Percentiles rank a stretch among this genome's conserved stretches.
phyloP scores from a whole-genome alignment of 768 basidiomycete genomes.

The Coprinellus micaceus region DNA sequence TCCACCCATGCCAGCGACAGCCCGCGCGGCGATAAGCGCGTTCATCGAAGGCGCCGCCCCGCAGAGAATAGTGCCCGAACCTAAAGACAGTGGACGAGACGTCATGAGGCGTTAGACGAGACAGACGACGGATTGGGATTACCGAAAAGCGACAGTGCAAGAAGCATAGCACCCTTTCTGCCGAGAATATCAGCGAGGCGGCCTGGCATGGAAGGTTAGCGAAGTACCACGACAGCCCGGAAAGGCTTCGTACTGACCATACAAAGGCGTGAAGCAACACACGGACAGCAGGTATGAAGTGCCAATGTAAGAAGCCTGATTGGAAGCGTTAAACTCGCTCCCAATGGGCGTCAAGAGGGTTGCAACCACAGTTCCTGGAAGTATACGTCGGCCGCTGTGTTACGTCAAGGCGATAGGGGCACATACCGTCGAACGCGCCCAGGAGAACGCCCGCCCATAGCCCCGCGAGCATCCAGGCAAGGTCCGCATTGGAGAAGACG shows the following conservation, averaged over 20 bases:
- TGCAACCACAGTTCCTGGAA: slow-evolving; percentile 77
- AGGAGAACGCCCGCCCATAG: slow-evolving; percentile 83
- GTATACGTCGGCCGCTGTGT: slow-evolving; percentile 7
- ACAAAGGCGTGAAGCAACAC: slow-evolving; percentile 88
- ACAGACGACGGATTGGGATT: slow-evolving; percentile 7
- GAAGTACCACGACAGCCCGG: slow-evolving; percentile 1
- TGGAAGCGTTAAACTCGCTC: slow-evolving; percentile 75
- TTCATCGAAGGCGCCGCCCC: slow-evolving; percentile 87
- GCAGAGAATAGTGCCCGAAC: slow-evolving; percentile 80
- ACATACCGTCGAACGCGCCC: slow-evolving; percentile 78
- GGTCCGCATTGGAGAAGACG: slow-evolving; percentile 50
- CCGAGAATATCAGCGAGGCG: slow-evolving; percentile 83
- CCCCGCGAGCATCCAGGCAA: slow-evolving; percentile 69
- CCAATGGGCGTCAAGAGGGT: slow-evolving; percentile 84
- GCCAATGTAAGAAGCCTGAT: slow-evolving; percentile 83
- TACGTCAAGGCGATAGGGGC: slow-evolving; percentile 6
- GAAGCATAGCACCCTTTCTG: slow-evolving; percentile 81
- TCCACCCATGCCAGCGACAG: slow-evolving; percentile 89
- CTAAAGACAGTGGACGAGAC: slow-evolving; percentile 32
- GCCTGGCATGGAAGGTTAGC: slow-evolving; percentile 41
- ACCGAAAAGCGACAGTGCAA: slow-evolving; percentile 84
- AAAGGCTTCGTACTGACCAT: slow-evolving; percentile 47
- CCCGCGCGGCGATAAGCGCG: slow-evolving; percentile 72
- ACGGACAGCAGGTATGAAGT: slow-evolving; percentile 85
- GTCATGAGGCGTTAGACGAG: slow-evolving; percentile 1